Evolutionary conservation across 2,329 filamentous ascomycete genomes (phyloP).

Genomic region (Penicillium hesseltinei): DNA sequence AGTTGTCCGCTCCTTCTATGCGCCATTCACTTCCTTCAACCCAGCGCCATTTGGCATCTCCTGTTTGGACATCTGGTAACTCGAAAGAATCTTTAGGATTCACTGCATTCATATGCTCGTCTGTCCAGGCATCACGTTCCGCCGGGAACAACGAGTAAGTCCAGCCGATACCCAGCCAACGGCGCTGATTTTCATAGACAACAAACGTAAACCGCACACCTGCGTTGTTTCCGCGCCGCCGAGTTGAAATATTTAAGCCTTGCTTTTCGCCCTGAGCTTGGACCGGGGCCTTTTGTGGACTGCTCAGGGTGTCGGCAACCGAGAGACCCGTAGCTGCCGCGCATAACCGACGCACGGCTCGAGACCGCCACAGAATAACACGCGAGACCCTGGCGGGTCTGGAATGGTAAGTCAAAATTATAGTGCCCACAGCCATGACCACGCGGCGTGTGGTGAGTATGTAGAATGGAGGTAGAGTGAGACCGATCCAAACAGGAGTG

Average conservation of each 20-base stretch:
- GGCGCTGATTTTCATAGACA: conserved; percentile 91
- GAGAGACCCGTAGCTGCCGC: conserved; percentile 76
- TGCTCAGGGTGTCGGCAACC: conserved; percentile 48
- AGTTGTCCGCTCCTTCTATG: conserved; percentile 64
- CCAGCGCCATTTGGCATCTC: conserved; percentile 72
- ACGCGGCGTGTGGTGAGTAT: conserved; percentile 85
- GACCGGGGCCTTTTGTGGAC: conserved; percentile 34
- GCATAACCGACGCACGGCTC: conserved; percentile 66
- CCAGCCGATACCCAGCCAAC: conserved; percentile 95
- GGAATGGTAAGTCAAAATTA: conserved; percentile 89
- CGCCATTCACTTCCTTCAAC: conserved; percentile 81
- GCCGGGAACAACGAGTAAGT: conserved; percentile 87
- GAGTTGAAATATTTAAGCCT: conserved; percentile 49
- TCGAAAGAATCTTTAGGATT: conserved; percentile 71
- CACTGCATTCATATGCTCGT: conserved; percentile 84
- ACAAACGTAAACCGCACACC: conserved; percentile 96
- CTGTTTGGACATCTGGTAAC: conserved; percentile 64
- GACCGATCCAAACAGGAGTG: conserved; percentile 79
- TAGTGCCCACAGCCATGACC: conserved; percentile 78
- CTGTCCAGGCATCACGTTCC: conserved; percentile 88
- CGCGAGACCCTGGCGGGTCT: conserved; percentile 79
- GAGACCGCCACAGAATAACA: conserved; percentile 86
- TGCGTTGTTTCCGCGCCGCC: conserved; percentile 53
- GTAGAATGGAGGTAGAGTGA: conserved; percentile 78
- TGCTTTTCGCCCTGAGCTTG: conserved; percentile 48